Evolutionary conservation across 306 rosid genomes (phyloP).

Genomic region (Vigna unguiculata): DNA sequence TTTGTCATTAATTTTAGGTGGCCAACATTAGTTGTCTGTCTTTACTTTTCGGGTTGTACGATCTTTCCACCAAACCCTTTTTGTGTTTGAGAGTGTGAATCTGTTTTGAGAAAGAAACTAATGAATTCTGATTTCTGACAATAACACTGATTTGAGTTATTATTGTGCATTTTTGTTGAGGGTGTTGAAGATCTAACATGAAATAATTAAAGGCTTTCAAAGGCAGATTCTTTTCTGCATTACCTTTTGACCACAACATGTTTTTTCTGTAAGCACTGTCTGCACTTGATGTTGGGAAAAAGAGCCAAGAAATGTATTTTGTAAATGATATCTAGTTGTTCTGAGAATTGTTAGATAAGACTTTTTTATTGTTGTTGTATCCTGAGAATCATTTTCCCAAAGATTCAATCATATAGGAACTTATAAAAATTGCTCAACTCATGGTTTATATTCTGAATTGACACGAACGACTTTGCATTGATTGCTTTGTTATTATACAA

Average conservation of each 20-base stretch:
- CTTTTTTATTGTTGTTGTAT: background rate
- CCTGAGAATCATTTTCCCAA: background rate
- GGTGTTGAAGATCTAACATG: constrained; percentile 34
- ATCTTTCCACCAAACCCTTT: background rate
- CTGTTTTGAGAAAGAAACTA: constrained; percentile 35
- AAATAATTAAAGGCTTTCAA: constrained; percentile 14
- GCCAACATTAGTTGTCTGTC: background rate
- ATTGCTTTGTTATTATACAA: constrained; percentile 18
- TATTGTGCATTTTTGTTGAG: constrained; percentile 7
- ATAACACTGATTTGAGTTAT: constrained; percentile 13
- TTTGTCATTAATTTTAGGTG: constrained; percentile 31
- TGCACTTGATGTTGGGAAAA: constrained; percentile 9
- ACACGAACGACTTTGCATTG: constrained; percentile 10
- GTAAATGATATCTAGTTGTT: constrained; percentile 1
- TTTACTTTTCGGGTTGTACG: background rate
- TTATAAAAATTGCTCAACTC: background rate
- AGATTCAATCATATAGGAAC: constrained; percentile 8
- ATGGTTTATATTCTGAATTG: background rate
- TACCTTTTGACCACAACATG: constrained; percentile 20
- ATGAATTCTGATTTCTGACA: constrained; percentile 36
- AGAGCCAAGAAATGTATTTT: background rate
- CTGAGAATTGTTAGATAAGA: background rate
- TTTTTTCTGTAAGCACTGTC: background rate
- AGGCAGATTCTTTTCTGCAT: constrained; percentile 20
- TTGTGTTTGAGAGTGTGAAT: constrained; percentile 36